phyloP scores from a whole-genome alignment of 371 early-diverging fungal genomes.

The Mucor ambiguus region DNA sequence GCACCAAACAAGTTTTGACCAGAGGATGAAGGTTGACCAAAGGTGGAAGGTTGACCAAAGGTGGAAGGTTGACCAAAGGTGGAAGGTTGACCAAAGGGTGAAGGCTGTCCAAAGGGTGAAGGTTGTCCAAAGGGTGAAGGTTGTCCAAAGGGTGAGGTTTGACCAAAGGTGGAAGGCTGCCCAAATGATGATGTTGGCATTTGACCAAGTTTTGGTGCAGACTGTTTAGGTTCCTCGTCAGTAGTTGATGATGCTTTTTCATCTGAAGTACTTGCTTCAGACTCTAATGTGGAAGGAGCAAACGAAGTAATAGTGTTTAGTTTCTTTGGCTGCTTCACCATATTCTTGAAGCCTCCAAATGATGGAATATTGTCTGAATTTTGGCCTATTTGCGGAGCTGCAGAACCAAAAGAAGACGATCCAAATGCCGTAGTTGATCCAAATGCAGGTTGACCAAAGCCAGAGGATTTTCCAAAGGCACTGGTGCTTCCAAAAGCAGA shows the following conservation, averaged over 20 bases:
- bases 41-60: neutral
- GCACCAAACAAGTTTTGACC: slow-evolving; percentile 4
- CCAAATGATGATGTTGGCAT: neutral
- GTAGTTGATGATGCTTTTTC: neutral
- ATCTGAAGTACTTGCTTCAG: neutral
- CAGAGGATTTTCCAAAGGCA: neutral
- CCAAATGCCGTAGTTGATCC: slow-evolving; percentile 3
- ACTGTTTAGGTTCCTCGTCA: neutral
- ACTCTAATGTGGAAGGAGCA: neutral
- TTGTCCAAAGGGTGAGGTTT: neutral
- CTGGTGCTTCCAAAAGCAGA: slow-evolving; percentile 3
- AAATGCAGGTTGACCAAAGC: slow-evolving; percentile 1
- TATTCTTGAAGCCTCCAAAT: neutral
- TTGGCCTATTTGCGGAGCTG: neutral
- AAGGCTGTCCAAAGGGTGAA: neutral
- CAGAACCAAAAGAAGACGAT: neutral
- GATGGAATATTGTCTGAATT: neutral
- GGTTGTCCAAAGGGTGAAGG: neutral
- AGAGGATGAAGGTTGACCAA: neutral
- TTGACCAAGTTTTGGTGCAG: neutral
- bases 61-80: neutral
- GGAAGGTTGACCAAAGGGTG: neutral
- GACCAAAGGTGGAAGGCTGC: neutral
- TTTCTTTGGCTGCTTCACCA: neutral
- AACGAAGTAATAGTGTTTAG: neutral